Evolutionary conservation across 768 basidiomycete genomes (phyloP), one percentile per base, ranked within the genome.

Genomic region (Tephrocybe sp.): DNA sequence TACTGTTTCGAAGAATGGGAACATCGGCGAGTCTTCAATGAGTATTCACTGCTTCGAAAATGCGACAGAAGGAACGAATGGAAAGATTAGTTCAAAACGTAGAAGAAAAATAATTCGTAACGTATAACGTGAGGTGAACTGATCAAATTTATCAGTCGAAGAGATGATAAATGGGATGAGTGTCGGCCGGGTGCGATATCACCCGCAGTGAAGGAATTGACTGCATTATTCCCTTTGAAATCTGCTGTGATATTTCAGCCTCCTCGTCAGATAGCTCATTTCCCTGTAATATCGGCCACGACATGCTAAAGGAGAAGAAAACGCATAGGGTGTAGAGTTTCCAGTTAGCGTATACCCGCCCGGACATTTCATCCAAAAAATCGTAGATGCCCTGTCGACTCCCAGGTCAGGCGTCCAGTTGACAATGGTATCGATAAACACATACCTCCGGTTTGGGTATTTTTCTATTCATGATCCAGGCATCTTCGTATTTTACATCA

Each of bases 221-320:
- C 12, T 40, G 43, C 31, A 23, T 41, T n/a, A 54, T 19, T 16
- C 48, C 42, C 5, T 16, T 29, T 36, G 50, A 37, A 36, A 54
- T 54, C 23, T 54, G 48, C 2, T 54, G 53, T 21, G 49, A 47
- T 7, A 48, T 54, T 23, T 41, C 50, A 10, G 53, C 50, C 43
- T 47, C 50, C 53, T 49, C 50, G 48, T 45, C 29, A n/a, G 53
- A 54, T 15, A 47, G 47, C 23, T 54, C 53, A 54, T 3, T 49
- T 54, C 47, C 53, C n/a, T n/a, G n/a, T n/a, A n/a, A n/a, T n/a
- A n/a, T n/a, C n/a, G n/a, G n/a, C n/a, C n/a, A n/a, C n/a, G n/a
- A n/a, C n/a, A n/a, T n/a, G n/a, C n/a, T n/a, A n/a, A n/a, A n/a
- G n/a, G n/a, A n/a, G n/a, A n/a, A n/a, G n/a, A n/a, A n/a, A n/a